Conservation (phyloP, 2,329 filamentous ascomycete species). For the Albifimbria verrucaria region DNA sequence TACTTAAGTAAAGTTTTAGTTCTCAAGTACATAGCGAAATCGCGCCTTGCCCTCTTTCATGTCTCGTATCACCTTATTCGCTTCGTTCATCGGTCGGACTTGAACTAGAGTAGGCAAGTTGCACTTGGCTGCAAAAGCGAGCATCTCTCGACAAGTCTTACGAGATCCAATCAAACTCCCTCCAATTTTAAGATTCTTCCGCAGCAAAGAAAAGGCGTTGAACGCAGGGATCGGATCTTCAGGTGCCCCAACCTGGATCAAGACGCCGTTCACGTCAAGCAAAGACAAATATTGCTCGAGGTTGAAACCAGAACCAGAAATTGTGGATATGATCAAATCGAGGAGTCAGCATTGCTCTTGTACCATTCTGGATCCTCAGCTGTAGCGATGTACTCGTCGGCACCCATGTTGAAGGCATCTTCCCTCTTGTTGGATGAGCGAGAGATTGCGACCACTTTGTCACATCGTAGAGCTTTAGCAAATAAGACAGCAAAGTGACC, state of each 20-base stretch:
- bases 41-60: too few species aligned
- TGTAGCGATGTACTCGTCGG: slow-evolving; percentile 35
- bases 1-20: too few species aligned
- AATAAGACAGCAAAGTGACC: slow-evolving; percentile 67
- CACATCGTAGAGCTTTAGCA: slow-evolving; percentile 62
- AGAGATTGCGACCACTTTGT: slow-evolving; percentile 57
- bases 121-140: too few species aligned
- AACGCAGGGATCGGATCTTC: neutral
- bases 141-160: slow-evolving; percentile 56
- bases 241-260: slow-evolving; percentile 55
- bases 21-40: too few species aligned
- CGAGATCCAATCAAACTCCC: slow-evolving; percentile 47
- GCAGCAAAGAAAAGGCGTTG: slow-evolving; percentile 7
- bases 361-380: slow-evolving; percentile 48
- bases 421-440: slow-evolving; percentile 58
- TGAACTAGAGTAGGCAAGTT: too few species aligned
- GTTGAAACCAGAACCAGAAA: slow-evolving; percentile 50
- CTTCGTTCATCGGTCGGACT: too few species aligned
- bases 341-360: slow-evolving; percentile 44
- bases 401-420: slow-evolving; percentile 16
- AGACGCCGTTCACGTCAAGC: slow-evolving; percentile 53
- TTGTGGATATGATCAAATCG: slow-evolving; percentile 55
- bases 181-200: slow-evolving; percentile 30
- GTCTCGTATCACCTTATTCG: too few species aligned
- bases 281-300: slow-evolving; percentile 56